Evolutionary conservation across 2,329 filamentous ascomycete species (phyloP).

Genomic region (Dactylonectria macrodidyma): DNA sequence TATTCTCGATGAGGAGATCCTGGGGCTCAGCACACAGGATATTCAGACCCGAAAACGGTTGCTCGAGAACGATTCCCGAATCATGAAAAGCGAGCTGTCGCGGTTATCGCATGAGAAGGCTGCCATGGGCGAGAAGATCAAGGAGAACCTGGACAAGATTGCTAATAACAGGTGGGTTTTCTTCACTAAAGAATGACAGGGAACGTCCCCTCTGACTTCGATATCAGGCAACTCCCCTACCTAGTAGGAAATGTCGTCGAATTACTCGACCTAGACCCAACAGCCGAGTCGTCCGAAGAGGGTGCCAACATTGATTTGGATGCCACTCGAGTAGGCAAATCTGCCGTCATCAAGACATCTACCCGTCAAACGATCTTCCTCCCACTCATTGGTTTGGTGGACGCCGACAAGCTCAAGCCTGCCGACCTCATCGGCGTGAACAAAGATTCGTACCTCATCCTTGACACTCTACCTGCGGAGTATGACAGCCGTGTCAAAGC

Average conservation of each 20-base stretch:
- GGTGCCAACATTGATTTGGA: conserved; percentile 99
- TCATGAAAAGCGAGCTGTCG: conserved; percentile 98
- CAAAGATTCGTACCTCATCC: conserved; percentile 97
- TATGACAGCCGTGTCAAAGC: conserved; percentile 99
- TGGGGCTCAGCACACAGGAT: conserved; percentile 93
- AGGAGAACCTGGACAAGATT: conserved; percentile 99
- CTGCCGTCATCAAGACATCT: conserved; percentile 98
- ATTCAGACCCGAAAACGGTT: conserved; percentile 92
- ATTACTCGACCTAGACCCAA: conserved; percentile 95
- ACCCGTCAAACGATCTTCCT: conserved; percentile 99
- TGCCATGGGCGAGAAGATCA: conserved; percentile 98
- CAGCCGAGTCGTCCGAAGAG: conserved; percentile 95
- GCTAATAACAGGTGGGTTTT: conserved; percentile 90
- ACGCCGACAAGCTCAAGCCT: conserved; percentile 94
- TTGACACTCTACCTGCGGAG: conserved; percentile 96
- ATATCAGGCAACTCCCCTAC: conserved; percentile 90
- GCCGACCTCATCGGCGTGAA: conserved; percentile 98
- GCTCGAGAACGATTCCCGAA: conserved; percentile 96
- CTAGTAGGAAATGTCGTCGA: conserved; percentile 99
- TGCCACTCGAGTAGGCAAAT: conserved; percentile 96
- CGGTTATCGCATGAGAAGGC: conserved; percentile 95
- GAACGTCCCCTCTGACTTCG: conserved; percentile 15
- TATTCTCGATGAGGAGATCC: conserved; percentile 92
- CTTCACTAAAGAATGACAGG: neutral
- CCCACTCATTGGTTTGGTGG: conserved; percentile 95